phyloP scores from a whole-genome alignment of 192 early-diverging fungal species.

The Dispira parvispora region DNA sequence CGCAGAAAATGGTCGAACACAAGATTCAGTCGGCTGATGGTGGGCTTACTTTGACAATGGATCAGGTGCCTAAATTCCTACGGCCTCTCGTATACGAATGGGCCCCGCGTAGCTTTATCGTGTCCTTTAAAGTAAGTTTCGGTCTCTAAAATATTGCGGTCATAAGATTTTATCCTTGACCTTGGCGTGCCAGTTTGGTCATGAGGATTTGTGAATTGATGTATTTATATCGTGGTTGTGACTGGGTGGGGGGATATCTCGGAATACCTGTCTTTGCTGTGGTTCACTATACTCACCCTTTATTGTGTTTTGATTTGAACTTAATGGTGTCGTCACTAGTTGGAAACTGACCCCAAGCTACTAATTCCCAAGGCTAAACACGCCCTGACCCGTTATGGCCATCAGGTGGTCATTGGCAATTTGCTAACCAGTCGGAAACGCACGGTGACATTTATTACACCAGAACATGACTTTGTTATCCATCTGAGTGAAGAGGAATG shows the following conservation, averaged over 20 bases:
- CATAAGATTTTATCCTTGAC: no score
- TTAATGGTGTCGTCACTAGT: slow-evolving; percentile 14
- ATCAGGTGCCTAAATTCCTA: slow-evolving; percentile 96
- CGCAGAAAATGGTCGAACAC: slow-evolving; percentile 86
- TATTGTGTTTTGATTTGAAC: background rate
- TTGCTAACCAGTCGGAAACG: slow-evolving; percentile 76
- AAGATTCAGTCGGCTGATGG: slow-evolving; percentile 93
- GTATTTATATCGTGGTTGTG: no score
- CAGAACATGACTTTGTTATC: background rate
- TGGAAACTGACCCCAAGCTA: slow-evolving; percentile 81
- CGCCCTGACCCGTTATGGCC: slow-evolving; percentile 73
- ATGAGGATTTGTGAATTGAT: no score
- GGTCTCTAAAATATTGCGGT: background rate
- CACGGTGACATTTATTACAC: slow-evolving; percentile 51
- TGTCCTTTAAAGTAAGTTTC: slow-evolving; percentile 82
- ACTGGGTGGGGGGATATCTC: no score
- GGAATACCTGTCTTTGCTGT: no score
- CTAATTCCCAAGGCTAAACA: slow-evolving; percentile 64
- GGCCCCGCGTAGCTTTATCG: slow-evolving; percentile 71
- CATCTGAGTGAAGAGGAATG: background rate
- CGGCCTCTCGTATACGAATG: slow-evolving; percentile 85
- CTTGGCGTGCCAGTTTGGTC: no score
- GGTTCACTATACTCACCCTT: background rate
- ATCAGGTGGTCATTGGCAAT: slow-evolving; percentile 96
- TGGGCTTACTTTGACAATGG: slow-evolving; percentile 67